A percentile compares a stretch with the other conserved stretches of the same genome.
Evolutionary conservation across 495 filamentous ascomycete species (phyloP).

Genomic region (Daldinia loculata): DNA sequence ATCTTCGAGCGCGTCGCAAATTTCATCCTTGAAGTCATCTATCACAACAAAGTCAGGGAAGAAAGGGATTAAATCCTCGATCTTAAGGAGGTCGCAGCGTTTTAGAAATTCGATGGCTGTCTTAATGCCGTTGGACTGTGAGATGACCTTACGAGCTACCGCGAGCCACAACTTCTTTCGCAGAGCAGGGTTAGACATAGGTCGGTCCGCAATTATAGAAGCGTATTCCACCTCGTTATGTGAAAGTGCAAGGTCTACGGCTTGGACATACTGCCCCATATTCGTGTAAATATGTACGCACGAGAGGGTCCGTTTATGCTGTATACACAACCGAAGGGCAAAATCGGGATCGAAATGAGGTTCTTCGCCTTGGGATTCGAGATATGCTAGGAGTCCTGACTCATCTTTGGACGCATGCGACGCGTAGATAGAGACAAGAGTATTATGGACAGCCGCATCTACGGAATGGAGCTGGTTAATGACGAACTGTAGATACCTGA

Average conservation of each 20-base stretch:
- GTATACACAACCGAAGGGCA: conserved; percentile 92
- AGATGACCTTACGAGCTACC: conserved; percentile 91
- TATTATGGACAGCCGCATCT: conserved; percentile 95
- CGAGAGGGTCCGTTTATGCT: conserved; percentile 88
- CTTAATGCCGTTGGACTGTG: conserved; percentile 85
- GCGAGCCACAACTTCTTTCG: conserved; percentile 95
- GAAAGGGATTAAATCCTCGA: conserved; percentile 97
- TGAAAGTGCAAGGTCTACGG: conserved; percentile 89
- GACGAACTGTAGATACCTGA: conserved; percentile 91
- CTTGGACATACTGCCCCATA: conserved; percentile 91
- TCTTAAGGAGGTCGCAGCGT: conserved; percentile 88
- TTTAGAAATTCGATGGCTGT: conserved; percentile 93
- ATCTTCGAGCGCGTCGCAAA: conserved; percentile 89
- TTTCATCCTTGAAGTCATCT: conserved; percentile 98
- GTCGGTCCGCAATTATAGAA: conserved; percentile 86
- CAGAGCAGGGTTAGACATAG: conserved; percentile 76
- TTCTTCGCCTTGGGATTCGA: conserved; percentile 73
- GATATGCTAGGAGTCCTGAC: conserved; percentile 82
- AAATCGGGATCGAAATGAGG: conserved; percentile 96
- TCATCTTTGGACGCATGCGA: conserved; percentile 84
- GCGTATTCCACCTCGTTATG: conserved; percentile 91
- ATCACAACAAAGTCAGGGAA: conserved; percentile 99
- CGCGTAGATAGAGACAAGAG: conserved; percentile 94
- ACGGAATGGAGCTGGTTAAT: conserved; percentile 85
- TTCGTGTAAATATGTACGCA: conserved; percentile 96